Evolutionary conservation across 768 basidiomycete species (phyloP), one percentile per base, ranked within the genome.

Genomic region (Tulasnella calospora): DNA sequence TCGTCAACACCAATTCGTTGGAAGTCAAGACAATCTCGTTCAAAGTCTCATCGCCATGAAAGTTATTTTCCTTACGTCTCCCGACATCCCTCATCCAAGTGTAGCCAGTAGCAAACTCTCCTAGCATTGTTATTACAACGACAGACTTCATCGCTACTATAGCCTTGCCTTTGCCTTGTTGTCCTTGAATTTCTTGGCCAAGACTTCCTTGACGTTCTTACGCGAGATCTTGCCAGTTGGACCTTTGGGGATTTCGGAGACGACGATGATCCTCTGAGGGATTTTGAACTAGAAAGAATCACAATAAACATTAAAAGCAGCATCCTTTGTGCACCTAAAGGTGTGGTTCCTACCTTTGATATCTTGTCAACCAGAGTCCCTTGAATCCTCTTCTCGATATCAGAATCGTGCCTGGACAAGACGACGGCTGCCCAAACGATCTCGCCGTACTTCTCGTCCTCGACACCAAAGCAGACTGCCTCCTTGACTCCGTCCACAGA

Each of bases 1-100:
- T 98, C 12, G 87, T 98, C 71, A 94, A 98, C 83, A 83, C 95
- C 81, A 87, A 89, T 82, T 92, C 92, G 30, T 84, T 97, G 82
- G 91, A 88, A 76, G 90, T 93, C 30, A 91, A 81, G 79, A 81
- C 82, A 0, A 79, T 80, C n/a, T 55, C 78, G 40, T 82, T 83
- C 61, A 72, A 71, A 21, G 71, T 78, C 23, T 70, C 71, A 27
- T 41, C 35, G 12, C 40, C 69, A 70, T 78, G 41, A 72, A 27
- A 23, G 73, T 46, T 12, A 35, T 30, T 46, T 51, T 51, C 35
- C 23, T 74, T 17, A 21, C 23, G 1, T 46, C 36, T 30, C 35
- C n/a, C 33, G 44, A 55, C 47, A 74, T 12, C 38, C 71, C 38
- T 38, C 71, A 72, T 72, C 71, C 36, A 33, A 9, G 38, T 72